Percentiles rank a stretch among this genome's conserved stretches.
These are phyloP conservation scores for Epichloe baconii DNA, from an alignment of 2,329 filamentous ascomycete genomes.

Conservation along the genomic window DNA sequence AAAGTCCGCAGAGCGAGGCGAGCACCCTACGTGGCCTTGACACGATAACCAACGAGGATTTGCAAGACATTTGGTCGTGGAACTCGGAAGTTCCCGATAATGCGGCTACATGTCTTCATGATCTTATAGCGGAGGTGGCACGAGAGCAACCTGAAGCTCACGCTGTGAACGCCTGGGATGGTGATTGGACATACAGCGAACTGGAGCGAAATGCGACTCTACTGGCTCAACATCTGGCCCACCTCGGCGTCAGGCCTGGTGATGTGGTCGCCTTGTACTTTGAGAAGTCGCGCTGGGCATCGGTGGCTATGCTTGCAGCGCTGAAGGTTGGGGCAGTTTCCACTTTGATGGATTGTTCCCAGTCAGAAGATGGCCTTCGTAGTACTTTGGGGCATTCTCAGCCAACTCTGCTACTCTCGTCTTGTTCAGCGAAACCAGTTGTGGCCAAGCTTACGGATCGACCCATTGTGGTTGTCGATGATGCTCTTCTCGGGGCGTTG, in stretches of 20 bases:
- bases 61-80: conserved; percentile 4
- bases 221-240: conserved; percentile 8
- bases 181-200: conserved; percentile 11
- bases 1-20: neutral
- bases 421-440: neutral
- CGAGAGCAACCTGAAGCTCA: neutral
- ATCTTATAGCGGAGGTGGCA: neutral
- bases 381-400: neutral
- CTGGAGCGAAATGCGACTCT: conserved; percentile 9
- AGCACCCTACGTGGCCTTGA: neutral
- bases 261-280: conserved; percentile 13
- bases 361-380: neutral
- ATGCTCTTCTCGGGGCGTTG: neutral
- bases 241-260: neutral
- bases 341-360: conserved; percentile 4
- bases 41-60: neutral
- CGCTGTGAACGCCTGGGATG: conserved; percentile 13
- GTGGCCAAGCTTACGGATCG: neutral
- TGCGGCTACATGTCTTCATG: neutral
- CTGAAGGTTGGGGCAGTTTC: conserved; percentile 15
- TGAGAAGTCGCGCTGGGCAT: conserved; percentile 13
- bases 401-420: neutral
- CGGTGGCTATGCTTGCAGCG: conserved; percentile 13
- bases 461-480: neutral
- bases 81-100: neutral